These are phyloP conservation scores for Vitis hybrid DNA, from an alignment of 177 flowering plant species.

Conservation along the genomic window DNA sequence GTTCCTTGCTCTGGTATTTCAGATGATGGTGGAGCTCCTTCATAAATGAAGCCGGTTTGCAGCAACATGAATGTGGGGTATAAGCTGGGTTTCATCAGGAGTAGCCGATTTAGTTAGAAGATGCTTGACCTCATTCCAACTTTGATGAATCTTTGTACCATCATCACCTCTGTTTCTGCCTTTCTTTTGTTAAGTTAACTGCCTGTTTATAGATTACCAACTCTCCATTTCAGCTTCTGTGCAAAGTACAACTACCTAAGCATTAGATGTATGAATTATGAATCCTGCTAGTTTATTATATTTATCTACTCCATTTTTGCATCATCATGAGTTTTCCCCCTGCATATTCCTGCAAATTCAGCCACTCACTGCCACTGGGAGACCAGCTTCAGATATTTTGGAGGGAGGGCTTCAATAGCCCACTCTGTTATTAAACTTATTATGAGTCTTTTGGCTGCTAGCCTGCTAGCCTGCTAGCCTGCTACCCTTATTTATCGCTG, in stretches of 20 bases:
- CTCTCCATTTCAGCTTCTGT: not conserved
- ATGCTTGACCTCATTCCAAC: not conserved
- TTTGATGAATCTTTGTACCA: not conserved
- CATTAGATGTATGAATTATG: not conserved
- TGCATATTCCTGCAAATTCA: too few species aligned
- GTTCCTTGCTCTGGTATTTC: not conserved
- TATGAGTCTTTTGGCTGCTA: too few species aligned
- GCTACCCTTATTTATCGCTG: too few species aligned
- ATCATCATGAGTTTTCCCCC: too few species aligned
- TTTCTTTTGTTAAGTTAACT: not conserved
- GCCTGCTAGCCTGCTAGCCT: too few species aligned
- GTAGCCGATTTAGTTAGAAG: not conserved
- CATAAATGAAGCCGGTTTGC: not conserved
- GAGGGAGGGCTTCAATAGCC: too few species aligned
- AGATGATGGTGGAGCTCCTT: not conserved
- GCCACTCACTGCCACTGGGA: too few species aligned
- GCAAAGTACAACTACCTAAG: not conserved
- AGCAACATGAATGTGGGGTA: not conserved
- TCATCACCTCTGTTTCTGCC: conserved; percentile 1
- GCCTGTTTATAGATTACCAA: not conserved
- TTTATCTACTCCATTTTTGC: too few species aligned
- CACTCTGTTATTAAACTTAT: too few species aligned
- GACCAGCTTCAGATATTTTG: too few species aligned
- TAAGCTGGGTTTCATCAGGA: too few species aligned
- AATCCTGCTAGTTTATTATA: too few species aligned